Evolutionary conservation across 495 filamentous ascomycete genomes (phyloP), one percentile per base, ranked within the genome.

Genomic region (Immersiella caudata): DNA sequence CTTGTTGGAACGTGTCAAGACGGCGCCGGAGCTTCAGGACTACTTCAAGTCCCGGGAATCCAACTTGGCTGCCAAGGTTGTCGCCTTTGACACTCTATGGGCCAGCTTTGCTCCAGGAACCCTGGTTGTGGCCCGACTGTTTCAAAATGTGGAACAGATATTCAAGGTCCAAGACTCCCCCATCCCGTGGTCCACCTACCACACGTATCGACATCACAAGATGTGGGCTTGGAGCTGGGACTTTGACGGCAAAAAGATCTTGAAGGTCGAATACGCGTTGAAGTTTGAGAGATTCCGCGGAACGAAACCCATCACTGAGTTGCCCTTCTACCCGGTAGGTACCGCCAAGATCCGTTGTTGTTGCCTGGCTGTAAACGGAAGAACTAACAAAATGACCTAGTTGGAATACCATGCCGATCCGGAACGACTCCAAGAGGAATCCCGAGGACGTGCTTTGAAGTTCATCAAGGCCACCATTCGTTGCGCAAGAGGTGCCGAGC

Each of bases 141-240:
- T 57, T 21, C 54, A 57, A 18, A 57, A 57, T 18, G 54, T 24
- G 54, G 54, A 24, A 21, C 54, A 57, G 54, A 57, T 57, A 20
- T 57, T 57, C 54, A 57, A 57, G 54, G 26, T 57, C 21, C 20
- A 25, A 11, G 54, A 57, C 54, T 24, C 54, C 6, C 54, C 54
- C 54, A 57, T 57, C 54, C 54, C 54, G 16, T 24, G 22, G 11
- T 57, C 54, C 12, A 14, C 22, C 52, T 22, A 26, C 9, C 54
- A 24, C 12, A 25, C 22, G 20, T 25, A 57, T 21, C 40, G 40
- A 18, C 40, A 46, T 12, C 40, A 46, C 40, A 46, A 46, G 40
- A 46, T 46, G 40, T 46, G 40, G 40, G 40, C 40, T 12, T 46
- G 40, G 40, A 56, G 20, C 52, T 56, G 52, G 52, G 25, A 56